A percentile compares a stretch with the other conserved stretches of the same genome.
Evolutionary conservation across 768 basidiomycete genomes (phyloP).

Genomic region (Pisolithus tinctorius): DNA sequence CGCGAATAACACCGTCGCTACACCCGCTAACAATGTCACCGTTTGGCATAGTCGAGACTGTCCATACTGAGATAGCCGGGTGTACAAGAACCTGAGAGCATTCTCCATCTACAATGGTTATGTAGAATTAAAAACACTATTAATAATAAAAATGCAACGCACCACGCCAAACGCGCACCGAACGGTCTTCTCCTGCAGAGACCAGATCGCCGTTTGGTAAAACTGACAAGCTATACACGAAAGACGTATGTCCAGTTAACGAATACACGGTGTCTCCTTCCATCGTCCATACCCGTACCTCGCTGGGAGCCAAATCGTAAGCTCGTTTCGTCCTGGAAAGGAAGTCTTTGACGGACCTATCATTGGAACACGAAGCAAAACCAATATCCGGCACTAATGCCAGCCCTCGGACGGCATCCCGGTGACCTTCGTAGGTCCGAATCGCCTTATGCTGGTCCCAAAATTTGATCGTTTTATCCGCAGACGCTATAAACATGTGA

Average conservation of each 20-base stretch:
- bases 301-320: slow-evolving; percentile 38
- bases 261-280: slow-evolving; percentile 71
- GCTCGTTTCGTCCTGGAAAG: background rate
- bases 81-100: slow-evolving; percentile 85
- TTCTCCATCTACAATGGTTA: slow-evolving; percentile 64
- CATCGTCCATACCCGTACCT: slow-evolving; percentile 89
- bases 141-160: slow-evolving; percentile 16
- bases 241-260: slow-evolving; percentile 93
- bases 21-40: slow-evolving; percentile 89
- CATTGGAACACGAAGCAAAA: slow-evolving; percentile 94
- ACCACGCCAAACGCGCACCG: slow-evolving; percentile 89
- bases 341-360: slow-evolving; percentile 49
- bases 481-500: slow-evolving; percentile 55
- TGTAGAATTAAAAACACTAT: background rate
- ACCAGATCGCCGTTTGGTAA: slow-evolving; percentile 79
- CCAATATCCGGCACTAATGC: slow-evolving; percentile 77
- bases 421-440: slow-evolving; percentile 79
- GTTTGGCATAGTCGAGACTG: slow-evolving; percentile 80
- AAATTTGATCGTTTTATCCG: slow-evolving; percentile 89
- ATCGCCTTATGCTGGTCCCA: slow-evolving; percentile 75
- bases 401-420: slow-evolving; percentile 85
- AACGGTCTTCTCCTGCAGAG: slow-evolving; percentile 92
- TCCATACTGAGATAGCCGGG: slow-evolving; percentile 97
- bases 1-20: slow-evolving; percentile 81
- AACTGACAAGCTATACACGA: slow-evolving; percentile 85